phyloP scores from a whole-genome alignment of 306 rosid genomes.

The Clitoria ternatea region DNA sequence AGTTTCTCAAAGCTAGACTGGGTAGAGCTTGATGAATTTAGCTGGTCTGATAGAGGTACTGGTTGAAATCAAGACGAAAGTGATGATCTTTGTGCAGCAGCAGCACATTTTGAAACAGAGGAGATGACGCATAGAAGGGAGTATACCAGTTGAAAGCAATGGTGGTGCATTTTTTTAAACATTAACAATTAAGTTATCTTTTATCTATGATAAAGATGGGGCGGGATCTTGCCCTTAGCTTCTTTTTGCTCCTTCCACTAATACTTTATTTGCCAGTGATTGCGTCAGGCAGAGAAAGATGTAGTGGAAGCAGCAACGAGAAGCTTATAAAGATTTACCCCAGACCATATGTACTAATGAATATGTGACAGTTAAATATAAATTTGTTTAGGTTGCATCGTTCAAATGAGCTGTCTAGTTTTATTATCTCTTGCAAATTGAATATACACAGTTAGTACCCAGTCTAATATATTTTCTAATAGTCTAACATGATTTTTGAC shows the following conservation, averaged over 20 bases:
- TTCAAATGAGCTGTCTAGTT: not conserved
- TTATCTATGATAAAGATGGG: conserved; percentile 7
- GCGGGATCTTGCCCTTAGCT: conserved; percentile 53
- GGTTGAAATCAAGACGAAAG: conserved; percentile 20
- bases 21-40: conserved; percentile 20
- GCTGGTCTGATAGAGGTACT: conserved; percentile 24
- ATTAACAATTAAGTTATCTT: not conserved
- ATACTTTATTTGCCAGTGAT: conserved; percentile 61
- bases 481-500: too few relatives aligned
- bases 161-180: not conserved
- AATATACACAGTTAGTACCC: too few relatives aligned
- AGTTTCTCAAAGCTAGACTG: conserved; percentile 16
- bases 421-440: not conserved
- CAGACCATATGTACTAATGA: conserved; percentile 25
- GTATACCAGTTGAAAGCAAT: conserved; percentile 22
- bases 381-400: not conserved
- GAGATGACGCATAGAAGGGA: conserved; percentile 21
- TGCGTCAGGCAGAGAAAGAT: conserved; percentile 53
- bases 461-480: too few relatives aligned
- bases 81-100: conserved; percentile 27
- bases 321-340: conserved; percentile 59
- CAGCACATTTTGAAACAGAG: conserved; percentile 26
- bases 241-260: conserved; percentile 98
- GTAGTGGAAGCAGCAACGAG: conserved; percentile 99
- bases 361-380: conserved; percentile 12